phyloP scores from a whole-genome alignment of 371 early-diverging fungal species.

The Batkoa obscura region DNA sequence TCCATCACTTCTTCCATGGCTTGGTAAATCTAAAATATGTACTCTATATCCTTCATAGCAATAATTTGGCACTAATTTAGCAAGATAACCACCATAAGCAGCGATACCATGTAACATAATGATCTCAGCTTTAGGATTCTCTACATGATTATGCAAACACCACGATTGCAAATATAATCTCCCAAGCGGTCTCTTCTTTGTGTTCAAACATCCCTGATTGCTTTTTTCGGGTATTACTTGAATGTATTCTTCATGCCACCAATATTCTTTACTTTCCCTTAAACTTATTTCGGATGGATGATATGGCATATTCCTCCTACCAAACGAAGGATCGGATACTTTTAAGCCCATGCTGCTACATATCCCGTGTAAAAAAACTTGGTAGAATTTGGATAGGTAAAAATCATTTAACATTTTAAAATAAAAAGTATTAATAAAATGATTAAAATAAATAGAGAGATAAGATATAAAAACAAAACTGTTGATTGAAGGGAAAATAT shows the following conservation, averaged over 20 bases:
- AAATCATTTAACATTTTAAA: background rate
- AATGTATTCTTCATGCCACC: background rate
- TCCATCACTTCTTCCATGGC: constrained; percentile 1
- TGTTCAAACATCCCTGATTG: too few relatives aligned
- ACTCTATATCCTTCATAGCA: background rate
- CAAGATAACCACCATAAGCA: background rate
- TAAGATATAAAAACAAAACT: too few relatives aligned
- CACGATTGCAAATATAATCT: background rate
- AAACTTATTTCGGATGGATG: background rate
- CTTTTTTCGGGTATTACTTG: background rate
- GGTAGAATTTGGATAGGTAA: background rate
- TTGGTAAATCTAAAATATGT: background rate
- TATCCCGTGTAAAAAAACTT: background rate
- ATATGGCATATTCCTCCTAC: background rate
- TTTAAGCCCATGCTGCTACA: background rate
- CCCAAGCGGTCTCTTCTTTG: background rate
- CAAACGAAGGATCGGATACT: constrained; percentile 2
- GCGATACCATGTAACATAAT: background rate
- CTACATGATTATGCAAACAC: background rate
- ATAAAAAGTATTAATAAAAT: too few relatives aligned
- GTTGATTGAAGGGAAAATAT: too few relatives aligned
- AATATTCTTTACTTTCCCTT: background rate
- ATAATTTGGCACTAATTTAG: background rate
- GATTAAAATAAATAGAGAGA: too few relatives aligned
- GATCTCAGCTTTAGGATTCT: background rate